Evolutionary conservation across 2,329 filamentous ascomycete genomes (phyloP), one percentile per base, ranked within the genome.

Genomic region (Aspergillus tanneri): DNA sequence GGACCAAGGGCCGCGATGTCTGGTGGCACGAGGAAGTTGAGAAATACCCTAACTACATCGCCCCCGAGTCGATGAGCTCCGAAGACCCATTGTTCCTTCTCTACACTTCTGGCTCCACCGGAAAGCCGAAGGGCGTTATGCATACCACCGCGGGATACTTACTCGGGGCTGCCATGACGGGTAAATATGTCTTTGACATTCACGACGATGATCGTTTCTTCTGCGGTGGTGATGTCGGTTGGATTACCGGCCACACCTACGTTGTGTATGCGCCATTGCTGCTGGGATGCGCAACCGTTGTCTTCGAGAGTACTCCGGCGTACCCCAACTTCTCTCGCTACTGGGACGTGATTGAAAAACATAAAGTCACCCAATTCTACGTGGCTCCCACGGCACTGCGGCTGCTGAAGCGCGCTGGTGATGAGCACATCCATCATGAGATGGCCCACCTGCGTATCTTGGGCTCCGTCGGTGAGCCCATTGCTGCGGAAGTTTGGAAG

Each of bases 21-120:
- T 99, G 93, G 93, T 99, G 93, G 93, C 90, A 97, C 72, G 93
- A 97, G 77, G 92, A 97, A 80, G 85, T 92, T 46, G 89, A 95
- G 70, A 97, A 96, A 78, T 97, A 90, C 83, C 93, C 93, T 55
- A 80, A 84, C 62, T 97, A 97, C 79, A 86, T 95, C 66, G 78
- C 92, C 23, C 91, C 92, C 9, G 91, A 95, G 78, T 74, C 84
- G 57, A 87, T 99, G 81, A 89, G 82, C 77, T 88, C 93, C 1
- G 93, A 99, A 72, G 93, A 99, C 66, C 93, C 93, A 48, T 82
- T 99, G 7, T 99, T 97, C 83, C 77, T 99, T 50, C 87, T 99
- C 47, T 99, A 99, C 77, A 99, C 93, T 2, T 97, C 92, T 27
- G 93, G 93, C 32, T 97, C 92, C 1, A 99, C 93, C 7, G 93